A percentile compares a stretch with the other conserved stretches of the same genome.
These are phyloP conservation scores for Cubamyces sp. DNA, from an alignment of 768 basidiomycete genomes.

Conservation along the genomic window DNA sequence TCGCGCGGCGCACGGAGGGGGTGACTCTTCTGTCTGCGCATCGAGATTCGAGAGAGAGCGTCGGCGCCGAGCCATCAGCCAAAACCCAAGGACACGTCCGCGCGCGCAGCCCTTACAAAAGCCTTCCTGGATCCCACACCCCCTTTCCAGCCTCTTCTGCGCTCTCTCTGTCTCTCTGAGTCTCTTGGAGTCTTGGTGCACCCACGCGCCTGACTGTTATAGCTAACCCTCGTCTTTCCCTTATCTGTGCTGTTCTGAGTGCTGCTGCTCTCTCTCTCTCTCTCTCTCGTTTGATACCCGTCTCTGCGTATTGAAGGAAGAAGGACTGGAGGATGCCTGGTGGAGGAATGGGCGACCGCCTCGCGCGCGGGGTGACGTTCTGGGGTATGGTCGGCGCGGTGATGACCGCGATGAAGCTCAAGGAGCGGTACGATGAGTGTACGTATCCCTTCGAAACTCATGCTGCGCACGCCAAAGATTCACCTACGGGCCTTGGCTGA, in stretches of 20 bases:
- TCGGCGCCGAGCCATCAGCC: neutral
- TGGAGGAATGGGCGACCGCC: constrained; percentile 3
- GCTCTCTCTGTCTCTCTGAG: no score
- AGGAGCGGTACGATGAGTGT: constrained; percentile 53
- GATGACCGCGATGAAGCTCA: constrained; percentile 52
- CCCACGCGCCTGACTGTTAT: neutral
- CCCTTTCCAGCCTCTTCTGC: no score
- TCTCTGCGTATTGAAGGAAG: no score
- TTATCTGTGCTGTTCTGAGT: no score
- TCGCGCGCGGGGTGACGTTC: constrained; percentile 35
- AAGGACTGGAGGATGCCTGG: no score
- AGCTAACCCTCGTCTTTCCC: constrained; percentile 9
- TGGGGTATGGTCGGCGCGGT: constrained; percentile 47
- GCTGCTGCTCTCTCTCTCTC: no score
- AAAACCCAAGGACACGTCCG: neutral
- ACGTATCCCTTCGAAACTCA: constrained; percentile 31
- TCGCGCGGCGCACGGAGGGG: no score
- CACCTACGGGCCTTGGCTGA: neutral
- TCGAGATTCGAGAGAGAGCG: neutral
- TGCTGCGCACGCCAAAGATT: no score
- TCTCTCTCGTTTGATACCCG: neutral
- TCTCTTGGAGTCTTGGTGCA: no score
- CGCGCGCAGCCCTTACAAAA: constrained; percentile 6
- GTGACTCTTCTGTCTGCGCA: no score
- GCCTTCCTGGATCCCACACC: no score